A percentile compares a stretch with the other conserved stretches of the same genome.
phyloP scores from a whole-genome alignment of 495 filamentous ascomycete genomes.

The Parmelia sp. region DNA sequence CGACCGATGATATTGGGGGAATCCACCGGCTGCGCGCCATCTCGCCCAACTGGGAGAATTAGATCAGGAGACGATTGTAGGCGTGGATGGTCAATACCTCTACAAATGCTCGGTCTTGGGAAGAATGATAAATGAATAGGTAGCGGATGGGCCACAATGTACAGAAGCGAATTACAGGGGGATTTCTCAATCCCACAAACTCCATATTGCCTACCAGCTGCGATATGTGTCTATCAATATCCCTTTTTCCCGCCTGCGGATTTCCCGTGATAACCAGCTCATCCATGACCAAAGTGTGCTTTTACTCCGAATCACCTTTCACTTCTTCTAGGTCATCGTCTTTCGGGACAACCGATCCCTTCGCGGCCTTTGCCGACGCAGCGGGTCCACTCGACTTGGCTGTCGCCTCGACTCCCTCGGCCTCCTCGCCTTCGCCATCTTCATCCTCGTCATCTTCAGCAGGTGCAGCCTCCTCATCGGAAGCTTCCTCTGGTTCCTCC shows the following conservation, averaged over 20 bases:
- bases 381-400: constrained; percentile 40
- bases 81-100: neutral
- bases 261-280: neutral
- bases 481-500: constrained; percentile 26
- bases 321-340: constrained; percentile 42
- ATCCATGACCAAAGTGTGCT: neutral
- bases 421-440: constrained; percentile 35
- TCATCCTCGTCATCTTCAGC: constrained; percentile 29
- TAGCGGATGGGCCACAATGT: neutral
- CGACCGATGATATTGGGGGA: too few species aligned
- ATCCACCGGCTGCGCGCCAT: neutral
- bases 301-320: constrained; percentile 33
- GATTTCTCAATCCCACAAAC: neutral
- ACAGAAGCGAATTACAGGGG: neutral
- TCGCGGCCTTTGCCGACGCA: constrained; percentile 38
- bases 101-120: neutral
- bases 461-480: constrained; percentile 25
- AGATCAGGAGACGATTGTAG: neutral
- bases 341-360: constrained; percentile 43
- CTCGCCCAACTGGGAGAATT: neutral
- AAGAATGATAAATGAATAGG: neutral
- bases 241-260: neutral
- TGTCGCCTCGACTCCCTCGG: constrained; percentile 32
- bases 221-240: neutral
- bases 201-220: neutral